A percentile compares a stretch with the other conserved stretches of the same genome.
phyloP scores from a whole-genome alignment of 495 filamentous ascomycete species.

The Trichocladium antarcticum region DNA sequence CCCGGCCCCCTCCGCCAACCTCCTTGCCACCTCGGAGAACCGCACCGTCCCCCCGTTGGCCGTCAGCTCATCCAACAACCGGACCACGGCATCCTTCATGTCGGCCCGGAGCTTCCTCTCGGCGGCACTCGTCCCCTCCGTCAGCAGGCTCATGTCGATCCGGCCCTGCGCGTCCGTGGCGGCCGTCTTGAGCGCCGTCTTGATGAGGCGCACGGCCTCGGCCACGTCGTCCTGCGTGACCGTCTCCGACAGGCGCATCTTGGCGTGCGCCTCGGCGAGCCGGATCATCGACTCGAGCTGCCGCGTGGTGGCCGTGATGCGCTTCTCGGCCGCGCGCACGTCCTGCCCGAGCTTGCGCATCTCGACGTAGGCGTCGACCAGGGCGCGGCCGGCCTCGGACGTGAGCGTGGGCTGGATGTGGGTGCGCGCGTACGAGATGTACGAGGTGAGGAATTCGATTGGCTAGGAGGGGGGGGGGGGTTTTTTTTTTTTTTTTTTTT shows the following conservation, averaged over 20 bases:
- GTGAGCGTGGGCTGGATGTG: conserved; percentile 74
- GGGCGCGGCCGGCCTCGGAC: conserved; percentile 62
- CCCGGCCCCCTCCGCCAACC: conserved; percentile 63
- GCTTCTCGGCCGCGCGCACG: conserved; percentile 82
- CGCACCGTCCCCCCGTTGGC: conserved; percentile 56
- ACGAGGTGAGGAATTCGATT: conserved; percentile 87
- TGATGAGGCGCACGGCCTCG: conserved; percentile 87
- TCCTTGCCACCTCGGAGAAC: conserved; percentile 62
- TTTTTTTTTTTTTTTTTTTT: conserved; percentile 4
- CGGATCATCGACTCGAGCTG: conserved; percentile 97
- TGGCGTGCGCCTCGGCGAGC: conserved; percentile 88
- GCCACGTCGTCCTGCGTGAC: conserved; percentile 77
- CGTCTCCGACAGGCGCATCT: conserved; percentile 71
- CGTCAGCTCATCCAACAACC: conserved; percentile 67
- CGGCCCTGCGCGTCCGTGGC: conserved; percentile 89
- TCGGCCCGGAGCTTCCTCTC: conserved; percentile 74
- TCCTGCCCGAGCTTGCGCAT: conserved; percentile 96
- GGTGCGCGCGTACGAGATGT: conserved; percentile 93
- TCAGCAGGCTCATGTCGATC: conserved; percentile 93
- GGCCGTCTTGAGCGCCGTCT: conserved; percentile 88
- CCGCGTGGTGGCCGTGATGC: conserved; percentile 92
- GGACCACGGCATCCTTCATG: conserved; percentile 67
- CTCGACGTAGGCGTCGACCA: conserved; percentile 79
- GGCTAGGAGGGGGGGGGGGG: conserved; percentile 42
- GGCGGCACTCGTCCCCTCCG: conserved; percentile 75